phyloP scores from a whole-genome alignment of 2,329 filamentous ascomycete genomes.

The Ceratocystis albifundus region DNA sequence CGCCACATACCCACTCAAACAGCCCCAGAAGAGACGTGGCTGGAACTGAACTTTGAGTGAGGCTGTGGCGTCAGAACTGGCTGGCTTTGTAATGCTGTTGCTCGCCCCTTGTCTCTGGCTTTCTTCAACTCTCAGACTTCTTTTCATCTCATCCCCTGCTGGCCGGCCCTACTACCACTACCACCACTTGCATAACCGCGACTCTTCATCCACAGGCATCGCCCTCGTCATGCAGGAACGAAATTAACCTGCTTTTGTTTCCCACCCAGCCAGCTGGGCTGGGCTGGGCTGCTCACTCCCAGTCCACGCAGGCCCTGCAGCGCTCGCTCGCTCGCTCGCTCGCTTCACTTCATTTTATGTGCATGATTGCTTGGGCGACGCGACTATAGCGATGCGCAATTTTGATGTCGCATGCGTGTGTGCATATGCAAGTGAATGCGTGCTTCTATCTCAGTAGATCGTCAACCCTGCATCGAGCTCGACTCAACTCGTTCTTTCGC shows the following conservation, averaged over 20 bases:
- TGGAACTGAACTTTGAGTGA: background rate
- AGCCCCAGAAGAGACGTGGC: background rate
- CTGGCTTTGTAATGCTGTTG: background rate
- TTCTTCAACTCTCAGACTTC: background rate
- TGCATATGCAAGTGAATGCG: background rate
- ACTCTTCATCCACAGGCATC: background rate
- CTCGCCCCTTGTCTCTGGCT: background rate
- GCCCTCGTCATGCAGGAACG: slow-evolving; percentile 5
- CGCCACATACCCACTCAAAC: background rate
- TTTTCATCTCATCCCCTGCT: background rate
- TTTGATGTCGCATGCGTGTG: background rate
- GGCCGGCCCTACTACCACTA: no score
- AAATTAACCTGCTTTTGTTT: slow-evolving; percentile 5
- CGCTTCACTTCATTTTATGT: background rate
- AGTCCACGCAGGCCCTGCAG: background rate
- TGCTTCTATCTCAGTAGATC: background rate
- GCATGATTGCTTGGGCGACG: slow-evolving; percentile 12
- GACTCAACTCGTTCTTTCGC: no score
- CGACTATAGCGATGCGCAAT: background rate
- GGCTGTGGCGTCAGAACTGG: background rate
- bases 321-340: no score
- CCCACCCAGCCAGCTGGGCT: background rate
- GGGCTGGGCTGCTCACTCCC: no score
- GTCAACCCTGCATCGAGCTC: no score
- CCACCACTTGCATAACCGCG: no score